phyloP scores from a whole-genome alignment of 768 basidiomycete genomes.

The Serendipita sp. region DNA sequence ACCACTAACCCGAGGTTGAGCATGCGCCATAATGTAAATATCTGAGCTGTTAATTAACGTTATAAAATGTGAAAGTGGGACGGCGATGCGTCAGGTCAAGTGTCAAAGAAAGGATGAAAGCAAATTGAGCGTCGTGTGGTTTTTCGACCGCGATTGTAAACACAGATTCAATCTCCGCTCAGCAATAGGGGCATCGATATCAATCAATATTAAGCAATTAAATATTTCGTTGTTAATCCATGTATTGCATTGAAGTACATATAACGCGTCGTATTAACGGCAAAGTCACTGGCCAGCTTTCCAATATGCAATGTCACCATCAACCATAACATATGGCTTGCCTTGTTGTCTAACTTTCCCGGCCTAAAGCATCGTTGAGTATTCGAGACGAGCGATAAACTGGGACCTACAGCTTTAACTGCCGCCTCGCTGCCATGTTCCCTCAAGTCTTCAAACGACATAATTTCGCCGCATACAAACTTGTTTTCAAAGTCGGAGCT shows the following conservation, averaged over 20 bases:
- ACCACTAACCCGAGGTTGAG: background rate
- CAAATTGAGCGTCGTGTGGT: background rate
- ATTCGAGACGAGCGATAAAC: background rate
- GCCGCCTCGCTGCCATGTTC: constrained; percentile 80
- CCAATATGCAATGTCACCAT: constrained; percentile 89
- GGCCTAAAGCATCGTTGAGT: constrained; percentile 18
- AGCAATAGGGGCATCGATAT: too few species aligned
- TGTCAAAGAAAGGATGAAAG: background rate
- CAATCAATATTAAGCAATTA: too few species aligned
- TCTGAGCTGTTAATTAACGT: background rate
- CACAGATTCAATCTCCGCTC: background rate
- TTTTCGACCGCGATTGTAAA: background rate
- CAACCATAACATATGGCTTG: constrained; percentile 86
- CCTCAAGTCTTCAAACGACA: constrained; percentile 78
- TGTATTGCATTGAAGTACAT: background rate
- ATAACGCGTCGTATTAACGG: background rate
- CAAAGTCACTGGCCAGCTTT: constrained; percentile 43
- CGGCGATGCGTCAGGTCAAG: background rate
- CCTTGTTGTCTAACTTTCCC: constrained; percentile 93
- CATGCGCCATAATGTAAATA: background rate
- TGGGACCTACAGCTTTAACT: constrained; percentile 59
- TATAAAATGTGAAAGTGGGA: background rate
- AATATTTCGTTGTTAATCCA: too few species aligned
- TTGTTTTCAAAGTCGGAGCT: constrained; percentile 97
- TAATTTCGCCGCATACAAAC: constrained; percentile 95